phyloP scores from a whole-genome alignment of 177 flowering plant genomes.

The Vitis hybrid region DNA sequence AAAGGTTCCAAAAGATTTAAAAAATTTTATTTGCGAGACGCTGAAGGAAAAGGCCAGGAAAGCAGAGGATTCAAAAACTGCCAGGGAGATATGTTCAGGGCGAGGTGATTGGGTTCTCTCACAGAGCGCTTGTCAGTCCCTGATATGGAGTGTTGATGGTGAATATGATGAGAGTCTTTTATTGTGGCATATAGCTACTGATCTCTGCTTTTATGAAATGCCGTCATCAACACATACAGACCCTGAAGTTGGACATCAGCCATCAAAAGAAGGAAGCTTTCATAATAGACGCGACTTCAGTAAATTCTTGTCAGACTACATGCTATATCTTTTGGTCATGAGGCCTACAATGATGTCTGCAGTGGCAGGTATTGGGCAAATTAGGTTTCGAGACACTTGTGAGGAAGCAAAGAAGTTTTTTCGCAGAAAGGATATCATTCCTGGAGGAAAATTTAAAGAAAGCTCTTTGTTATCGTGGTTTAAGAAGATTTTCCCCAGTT shows the following conservation, averaged over 20 bases:
- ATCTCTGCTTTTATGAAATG: constrained; percentile 3
- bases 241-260: too few relatives aligned
- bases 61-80: neutral
- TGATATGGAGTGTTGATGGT: neutral
- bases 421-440: neutral
- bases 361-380: constrained; percentile 9
- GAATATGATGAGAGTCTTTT: constrained; percentile 19
- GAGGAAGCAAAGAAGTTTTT: constrained; percentile 9
- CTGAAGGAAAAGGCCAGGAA: neutral
- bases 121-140: neutral
- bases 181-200: constrained; percentile 25
- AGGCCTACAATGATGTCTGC: constrained; percentile 15
- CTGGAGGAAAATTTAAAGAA: neutral
- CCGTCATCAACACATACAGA: too few relatives aligned
- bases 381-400: constrained; percentile 7
- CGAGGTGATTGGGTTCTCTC: constrained; percentile 15
- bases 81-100: neutral
- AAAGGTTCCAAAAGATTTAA: neutral
- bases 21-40: neutral
- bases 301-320: constrained; percentile 17
- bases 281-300: neutral
- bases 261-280: too few relatives aligned
- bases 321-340: constrained; percentile 24
- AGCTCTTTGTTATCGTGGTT: too few relatives aligned
- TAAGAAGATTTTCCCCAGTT: too few relatives aligned